Evolutionary conservation across 768 basidiomycete species (phyloP), one percentile per base, ranked within the genome.

Genomic region (Clavaria fumosa): DNA sequence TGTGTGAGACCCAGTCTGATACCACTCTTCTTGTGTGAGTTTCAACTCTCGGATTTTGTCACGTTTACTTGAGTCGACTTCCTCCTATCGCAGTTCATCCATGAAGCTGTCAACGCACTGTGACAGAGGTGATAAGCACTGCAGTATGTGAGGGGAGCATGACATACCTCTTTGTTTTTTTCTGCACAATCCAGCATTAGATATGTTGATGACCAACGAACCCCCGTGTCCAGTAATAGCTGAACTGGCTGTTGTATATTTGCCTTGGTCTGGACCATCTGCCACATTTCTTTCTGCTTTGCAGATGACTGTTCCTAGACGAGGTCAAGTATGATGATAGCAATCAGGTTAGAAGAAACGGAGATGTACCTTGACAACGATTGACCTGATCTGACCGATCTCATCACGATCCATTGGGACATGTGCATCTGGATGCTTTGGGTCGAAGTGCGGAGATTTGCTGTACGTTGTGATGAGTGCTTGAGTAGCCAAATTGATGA

Each of bases 401-500:
- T 51, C 51, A 44, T 58, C 53, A 3, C 44, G 46, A 6, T 42
- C 36, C 4, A n/a, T 3, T 7, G 47, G 39, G 1, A 46, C 19
- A 35, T 54, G 36, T 12, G 18, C 41, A 18, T 53, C 47, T 2
- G 46, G 43, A 2, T 38, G 23, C 20, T 48, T 32, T 0, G 56
- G 45, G 34, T 50, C 36, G 38, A 45, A 55, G 41, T 51, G 47
- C 17, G 46, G 45, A 4, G 48, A 23, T 36, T 45, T 52, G 35
- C 51, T 55, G 31, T 55, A 46, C 1, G 48, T 50, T 4, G 40
- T 44, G 18, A 59, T 39, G 7, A 57, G 24, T 1, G 51, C 53
- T 34, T 58, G 56, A 3, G 53, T 60, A 1, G 51, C 51, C n/a
- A 61, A 48, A 40, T 61, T 58, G 35, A 60, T 47, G 9, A 57